Base-by-base conservation (phyloP, 495 filamentous ascomycete species). In the Trichoderma gamsii region DNA sequence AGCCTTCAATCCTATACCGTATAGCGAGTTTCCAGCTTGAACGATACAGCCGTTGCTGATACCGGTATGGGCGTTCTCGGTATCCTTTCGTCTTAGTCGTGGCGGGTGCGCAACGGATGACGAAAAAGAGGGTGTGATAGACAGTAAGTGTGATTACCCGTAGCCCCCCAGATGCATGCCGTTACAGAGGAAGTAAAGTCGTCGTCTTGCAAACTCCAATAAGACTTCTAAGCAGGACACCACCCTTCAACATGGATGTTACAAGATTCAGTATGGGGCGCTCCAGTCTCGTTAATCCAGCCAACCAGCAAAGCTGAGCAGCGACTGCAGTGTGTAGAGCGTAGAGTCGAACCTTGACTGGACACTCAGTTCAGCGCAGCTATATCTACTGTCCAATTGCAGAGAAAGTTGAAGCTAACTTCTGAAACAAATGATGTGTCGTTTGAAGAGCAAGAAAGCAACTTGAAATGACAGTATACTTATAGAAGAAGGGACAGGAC, bases 111-210 rank as follows among this genome's bases (percentile, higher is more conserved):
- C 56, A 15, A 9, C 25, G 56, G 25, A 13, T 61, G 56, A 23
- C 23, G 56, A 61, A 8, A 32, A 61, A 18, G 56, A 61, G 56
- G 56, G 25, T 23, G 9, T 12, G 27, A 9, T 6, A 32, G 23
- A 32, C 56, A 61, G 56, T 29, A 32, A 18, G 56, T 32, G 13
- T 4, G 25, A 23, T 61, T 61, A 61, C 25, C 56, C 56, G 56
- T 18, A 21, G 23, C 25, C 25, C 56, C 56, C 56, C 56, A 61
- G n/a, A 29, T 61, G 56, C 56, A 61, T 61, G 23, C 18, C 56
- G 25, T 32, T 61, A 13, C 25, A 61, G 56, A 16, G 21, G 8
- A 21, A 3, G 51, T n/a, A 16, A 25, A 56, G 51, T 2, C 25
- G 51, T 21, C 56, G 8, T 23, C 56, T 61, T 49, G 23, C 3